A percentile compares a stretch with the other conserved stretches of the same genome.
Conservation (phyloP, 371 early-diverging fungal species). For the Zychaea mexicana region DNA sequence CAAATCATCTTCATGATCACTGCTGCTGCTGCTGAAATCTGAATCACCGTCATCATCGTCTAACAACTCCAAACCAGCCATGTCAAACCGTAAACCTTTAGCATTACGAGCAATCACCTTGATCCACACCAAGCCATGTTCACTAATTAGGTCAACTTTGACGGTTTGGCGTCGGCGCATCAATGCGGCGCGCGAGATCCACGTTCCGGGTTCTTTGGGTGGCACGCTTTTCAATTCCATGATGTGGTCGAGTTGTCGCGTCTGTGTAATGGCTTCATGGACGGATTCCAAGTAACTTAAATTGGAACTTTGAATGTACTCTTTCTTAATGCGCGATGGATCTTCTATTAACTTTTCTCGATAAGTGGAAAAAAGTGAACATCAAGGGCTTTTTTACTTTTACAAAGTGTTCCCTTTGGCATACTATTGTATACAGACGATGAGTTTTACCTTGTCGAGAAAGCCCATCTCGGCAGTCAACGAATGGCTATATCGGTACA, state of each 20-base stretch:
- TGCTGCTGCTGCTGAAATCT: not conserved
- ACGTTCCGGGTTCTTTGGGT: slow-evolving; percentile 12
- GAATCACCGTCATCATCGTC: slow-evolving; percentile 24
- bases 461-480: slow-evolving; percentile 19
- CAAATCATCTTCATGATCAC: slow-evolving; percentile 1
- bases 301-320: slow-evolving; percentile 45
- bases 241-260: slow-evolving; percentile 23
- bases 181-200: slow-evolving; percentile 35
- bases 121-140: slow-evolving; percentile 54
- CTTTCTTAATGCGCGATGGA: slow-evolving; percentile 34
- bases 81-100: slow-evolving; percentile 51
- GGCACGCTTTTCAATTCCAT: slow-evolving; percentile 34
- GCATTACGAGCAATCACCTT: slow-evolving; percentile 57
- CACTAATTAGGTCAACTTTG: slow-evolving; percentile 56
- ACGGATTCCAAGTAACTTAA: slow-evolving; percentile 48
- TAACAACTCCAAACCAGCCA: slow-evolving; percentile 45
- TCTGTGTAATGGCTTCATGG: slow-evolving; percentile 30
- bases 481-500: slow-evolving; percentile 21
- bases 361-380: not conserved
- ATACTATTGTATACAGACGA: too few species aligned
- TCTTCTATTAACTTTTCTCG: slow-evolving; percentile 17
- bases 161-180: slow-evolving; percentile 23
- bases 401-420: too few species aligned
- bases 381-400: too few species aligned
- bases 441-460: slow-evolving; percentile 17